Conservation (phyloP, 805 yeast genomes). For the Saccharomycopsis selenospora region DNA sequence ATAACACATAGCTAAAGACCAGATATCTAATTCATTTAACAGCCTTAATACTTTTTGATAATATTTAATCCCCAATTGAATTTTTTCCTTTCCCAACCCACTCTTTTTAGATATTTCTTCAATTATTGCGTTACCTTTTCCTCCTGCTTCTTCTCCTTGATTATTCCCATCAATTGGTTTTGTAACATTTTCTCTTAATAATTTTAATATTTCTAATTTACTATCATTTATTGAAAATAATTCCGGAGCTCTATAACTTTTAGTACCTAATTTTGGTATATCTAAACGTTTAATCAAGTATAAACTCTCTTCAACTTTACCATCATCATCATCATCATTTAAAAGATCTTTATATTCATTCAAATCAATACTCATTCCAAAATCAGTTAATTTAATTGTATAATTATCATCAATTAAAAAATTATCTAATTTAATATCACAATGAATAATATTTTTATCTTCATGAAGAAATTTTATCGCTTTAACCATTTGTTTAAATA, state of each 20-base stretch:
- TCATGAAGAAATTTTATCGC: conserved; percentile 71
- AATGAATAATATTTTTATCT: conserved; percentile 61
- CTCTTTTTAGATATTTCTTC: neutral
- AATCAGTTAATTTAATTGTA: conserved; percentile 87
- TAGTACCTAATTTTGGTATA: conserved; percentile 18
- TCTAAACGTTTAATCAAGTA: conserved; percentile 4
- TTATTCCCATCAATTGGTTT: neutral
- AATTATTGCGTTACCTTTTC: neutral
- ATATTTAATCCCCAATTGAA: neutral
- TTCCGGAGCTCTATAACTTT: conserved; percentile 20
- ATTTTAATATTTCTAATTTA: neutral
- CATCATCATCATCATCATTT: neutral
- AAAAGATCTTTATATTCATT: neutral
- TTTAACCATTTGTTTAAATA: conserved; percentile 19
- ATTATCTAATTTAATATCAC: conserved; percentile 89
- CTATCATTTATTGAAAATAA: conserved; percentile 10
- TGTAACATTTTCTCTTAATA: neutral
- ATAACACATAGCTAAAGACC: conserved; percentile 19
- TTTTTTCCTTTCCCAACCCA: neutral
- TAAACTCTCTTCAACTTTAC: neutral
- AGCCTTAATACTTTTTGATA: neutral
- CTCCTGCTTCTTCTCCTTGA: neutral
- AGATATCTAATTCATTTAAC: conserved; percentile 12
- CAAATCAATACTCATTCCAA: conserved; percentile 43
- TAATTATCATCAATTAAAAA: conserved; percentile 79